Percentiles rank a stretch among this genome's conserved stretches.
These are phyloP conservation scores for Tolypocladium cylindrosporum DNA, from an alignment of 2,329 filamentous ascomycete species.

Conservation along the genomic window DNA sequence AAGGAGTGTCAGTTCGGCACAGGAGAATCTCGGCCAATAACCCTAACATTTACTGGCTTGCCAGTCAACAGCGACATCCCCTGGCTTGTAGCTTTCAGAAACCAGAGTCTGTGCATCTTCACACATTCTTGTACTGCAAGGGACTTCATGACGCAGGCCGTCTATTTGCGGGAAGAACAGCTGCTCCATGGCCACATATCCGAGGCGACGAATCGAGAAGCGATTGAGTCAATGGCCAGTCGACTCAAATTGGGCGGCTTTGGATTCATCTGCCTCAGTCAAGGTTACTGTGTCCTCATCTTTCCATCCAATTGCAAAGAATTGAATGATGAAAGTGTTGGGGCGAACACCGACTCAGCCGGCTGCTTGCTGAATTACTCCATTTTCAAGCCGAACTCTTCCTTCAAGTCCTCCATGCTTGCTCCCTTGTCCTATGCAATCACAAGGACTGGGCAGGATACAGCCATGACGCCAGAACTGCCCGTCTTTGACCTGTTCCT, in stretches of 20 bases:
- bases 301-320: slow-evolving; percentile 25
- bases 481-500: slow-evolving; percentile 18
- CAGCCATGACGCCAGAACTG: slow-evolving; percentile 2
- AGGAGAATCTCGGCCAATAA: neutral
- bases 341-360: neutral
- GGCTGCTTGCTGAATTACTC: slow-evolving; percentile 22
- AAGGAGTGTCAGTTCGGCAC: slow-evolving; percentile 8
- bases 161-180: slow-evolving; percentile 4
- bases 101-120: slow-evolving; percentile 17
- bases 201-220: slow-evolving; percentile 2
- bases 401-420: slow-evolving; percentile 12
- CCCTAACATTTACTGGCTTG: slow-evolving; percentile 7
- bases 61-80: slow-evolving; percentile 4
- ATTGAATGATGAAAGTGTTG: slow-evolving; percentile 17
- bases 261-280: slow-evolving; percentile 22
- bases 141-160: slow-evolving; percentile 17
- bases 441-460: neutral
- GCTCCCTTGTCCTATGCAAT: slow-evolving; percentile 10
- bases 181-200: slow-evolving; percentile 13
- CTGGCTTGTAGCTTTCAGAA: slow-evolving; percentile 17
- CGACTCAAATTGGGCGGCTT: slow-evolving; percentile 24
- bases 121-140: slow-evolving; percentile 21
- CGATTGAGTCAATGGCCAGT: slow-evolving; percentile 18
- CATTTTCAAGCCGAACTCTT: slow-evolving; percentile 22
- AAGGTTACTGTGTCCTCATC: slow-evolving; percentile 26